These are phyloP conservation scores for Trametes coccinea DNA, from an alignment of 768 basidiomycete genomes.

Conservation along the genomic window DNA sequence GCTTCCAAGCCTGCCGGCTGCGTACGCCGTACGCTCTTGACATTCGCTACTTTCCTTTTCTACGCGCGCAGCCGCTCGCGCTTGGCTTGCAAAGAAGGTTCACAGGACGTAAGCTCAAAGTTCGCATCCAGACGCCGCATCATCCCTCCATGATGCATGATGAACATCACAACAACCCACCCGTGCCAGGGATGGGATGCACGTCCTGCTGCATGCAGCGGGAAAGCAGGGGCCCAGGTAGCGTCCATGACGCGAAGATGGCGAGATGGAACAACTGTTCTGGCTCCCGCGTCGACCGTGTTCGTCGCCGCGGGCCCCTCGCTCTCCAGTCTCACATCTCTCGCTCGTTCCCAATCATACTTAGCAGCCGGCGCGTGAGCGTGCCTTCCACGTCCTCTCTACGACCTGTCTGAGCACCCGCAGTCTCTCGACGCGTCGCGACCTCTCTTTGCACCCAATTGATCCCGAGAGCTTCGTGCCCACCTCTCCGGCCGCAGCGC, in stretches of 20 bases:
- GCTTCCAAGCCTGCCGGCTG: too few relatives aligned
- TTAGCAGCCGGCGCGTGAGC: too few relatives aligned
- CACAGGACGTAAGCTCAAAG: constrained; percentile 4
- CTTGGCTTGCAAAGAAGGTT: neutral
- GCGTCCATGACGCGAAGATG: neutral
- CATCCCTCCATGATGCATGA: constrained; percentile 18
- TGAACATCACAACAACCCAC: constrained; percentile 17
- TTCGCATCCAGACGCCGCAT: constrained; percentile 6
- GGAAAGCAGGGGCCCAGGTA: too few relatives aligned
- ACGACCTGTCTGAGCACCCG: neutral
- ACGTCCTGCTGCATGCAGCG: too few relatives aligned
- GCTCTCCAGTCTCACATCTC: neutral
- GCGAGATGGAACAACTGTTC: neutral
- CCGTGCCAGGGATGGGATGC: too few relatives aligned
- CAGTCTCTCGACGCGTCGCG: neutral
- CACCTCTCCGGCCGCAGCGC: too few relatives aligned
- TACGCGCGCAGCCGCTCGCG: too few relatives aligned
- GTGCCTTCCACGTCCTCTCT: too few relatives aligned
- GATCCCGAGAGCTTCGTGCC: neutral
- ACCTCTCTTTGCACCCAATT: neutral
- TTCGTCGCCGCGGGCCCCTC: neutral
- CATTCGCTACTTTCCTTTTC: too few relatives aligned
- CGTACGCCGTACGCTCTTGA: too few relatives aligned
- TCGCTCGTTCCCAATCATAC: too few relatives aligned
- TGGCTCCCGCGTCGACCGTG: neutral